Base-by-base conservation (phyloP, 2,329 filamentous ascomycete species). In the Aspergillus sp. region DNA sequence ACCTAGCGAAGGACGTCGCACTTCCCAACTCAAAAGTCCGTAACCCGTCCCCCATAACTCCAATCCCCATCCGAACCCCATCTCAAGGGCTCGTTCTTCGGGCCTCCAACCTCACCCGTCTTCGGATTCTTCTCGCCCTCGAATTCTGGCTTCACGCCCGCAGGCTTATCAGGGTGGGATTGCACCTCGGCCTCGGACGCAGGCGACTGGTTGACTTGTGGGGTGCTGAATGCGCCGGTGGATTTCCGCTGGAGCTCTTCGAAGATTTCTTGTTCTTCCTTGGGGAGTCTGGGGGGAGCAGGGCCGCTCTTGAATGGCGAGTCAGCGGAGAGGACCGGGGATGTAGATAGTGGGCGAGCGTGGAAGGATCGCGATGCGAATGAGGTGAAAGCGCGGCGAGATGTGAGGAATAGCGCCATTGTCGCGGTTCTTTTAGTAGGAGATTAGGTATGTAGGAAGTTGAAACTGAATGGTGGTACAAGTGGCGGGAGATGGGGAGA, bases 21-120 rank as follows among this genome's bases (percentile, higher is more conserved):
- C 3, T 5, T 22, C 20, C 5, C 5, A 17, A 3, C 46, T 73
- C 61, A 82, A 52, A 98, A 98, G 70, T 98, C 93, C 20, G 91
- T 97, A 47, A 94, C 90, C 54, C 91, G 77, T 42, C 93, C 93
- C 68, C 96, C 96, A 69, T 88, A 98, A 67, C 89, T 96, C 86
- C 90, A 98, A 65, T 87, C 84, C 1, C 88, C 84, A 0, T 61
- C 65, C 15, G 78, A 74, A 0, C 90, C 90, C 91, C 91, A 96
- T 59, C 90, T 75, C 64, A 97, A 64, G 45, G 93, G 93, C 71
- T 98, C 91, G 64, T 95, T 97, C 82, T 97, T 98, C 5, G 93
- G 93, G 1, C 93, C 93, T 5, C 93, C 93, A 9, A 96, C 82
- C 76, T 98, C 93, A 20, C 93, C 93, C 1, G 93, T 98, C 75